These are phyloP conservation scores for Acacia acuminata DNA, from an alignment of 306 rosid species.

Conservation along the genomic window DNA sequence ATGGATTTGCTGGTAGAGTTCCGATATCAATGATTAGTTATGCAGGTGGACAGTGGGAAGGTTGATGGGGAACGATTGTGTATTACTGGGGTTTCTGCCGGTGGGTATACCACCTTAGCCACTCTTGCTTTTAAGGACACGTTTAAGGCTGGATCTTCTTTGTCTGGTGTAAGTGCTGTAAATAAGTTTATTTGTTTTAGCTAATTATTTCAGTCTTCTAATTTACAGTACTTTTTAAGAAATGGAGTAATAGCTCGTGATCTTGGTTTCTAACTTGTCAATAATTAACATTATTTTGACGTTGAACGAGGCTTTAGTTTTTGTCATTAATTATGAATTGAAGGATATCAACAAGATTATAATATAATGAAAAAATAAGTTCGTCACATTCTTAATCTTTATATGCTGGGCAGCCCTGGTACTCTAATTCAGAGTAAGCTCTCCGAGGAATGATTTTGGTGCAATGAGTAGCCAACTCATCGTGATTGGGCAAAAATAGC, in stretches of 20 bases:
- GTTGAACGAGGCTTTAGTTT: too few relatives aligned
- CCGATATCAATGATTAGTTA: constrained; percentile 6
- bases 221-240: neutral
- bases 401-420: neutral
- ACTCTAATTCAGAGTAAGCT: neutral
- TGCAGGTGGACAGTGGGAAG: constrained; percentile 79
- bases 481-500: neutral
- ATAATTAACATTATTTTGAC: too few relatives aligned
- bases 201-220: neutral
- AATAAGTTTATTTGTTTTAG: neutral
- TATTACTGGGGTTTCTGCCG: constrained; percentile 93
- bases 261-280: too few relatives aligned
- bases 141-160: constrained; percentile 91
- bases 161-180: constrained; percentile 76
- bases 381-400: neutral
- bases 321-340: too few relatives aligned
- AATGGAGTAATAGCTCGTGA: too few relatives aligned
- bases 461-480: neutral
- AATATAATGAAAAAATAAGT: too few relatives aligned
- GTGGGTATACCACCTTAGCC: constrained; percentile 98
- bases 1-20: constrained; percentile 13
- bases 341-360: neutral
- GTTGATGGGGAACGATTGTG: constrained; percentile 80
- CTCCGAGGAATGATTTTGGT: neutral
- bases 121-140: constrained; percentile 78